Base-by-base conservation (phyloP, 176 grass and related monocot genomes). In the Echinochloa phyllopogon region DNA sequence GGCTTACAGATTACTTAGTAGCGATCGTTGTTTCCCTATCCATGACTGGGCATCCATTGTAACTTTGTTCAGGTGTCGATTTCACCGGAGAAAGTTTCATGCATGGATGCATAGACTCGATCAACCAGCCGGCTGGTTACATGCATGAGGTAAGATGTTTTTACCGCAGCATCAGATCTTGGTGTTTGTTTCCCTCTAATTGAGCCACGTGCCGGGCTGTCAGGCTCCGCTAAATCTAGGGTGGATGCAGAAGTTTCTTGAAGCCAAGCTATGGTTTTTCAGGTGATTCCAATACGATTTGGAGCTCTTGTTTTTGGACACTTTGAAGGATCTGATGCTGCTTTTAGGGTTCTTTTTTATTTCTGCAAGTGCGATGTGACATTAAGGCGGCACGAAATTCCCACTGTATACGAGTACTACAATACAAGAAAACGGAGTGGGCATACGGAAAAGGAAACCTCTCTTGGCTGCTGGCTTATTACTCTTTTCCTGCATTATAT, bases 181-280 rank as follows among this genome's bases (percentile, higher is more conserved):
- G 12, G 63, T 82, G 85, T 82, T 66, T 80, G 70, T 40, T 49
- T 18, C 48, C 14, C 69, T 39, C 37, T 27, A 8, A 57, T 9
- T 20, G 48, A 75, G 37, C 59, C 85, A 82, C 49, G 38, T 87
- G 85, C 73, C 29, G 20, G 2, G 13, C 16, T 9, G n/a, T 0
- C 48, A 72, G 69, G 57, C 58, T 21, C 40, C 43, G 20, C 15
- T 1, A 33, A 15, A 12, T 36, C 62, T 21, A 77, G 17, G 23
- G 25, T 86, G 4, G 84, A 69, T 65, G 44, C 6, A 65, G n/a
- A 80, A 37, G 37, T 80, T 74, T 80, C 45, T n/a, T 80, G 44
- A 74, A 86, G 16, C 65, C 53, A 62, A 69, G 27, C 7, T 27
- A 52, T 63, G 42, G 8, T 41, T 72, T 85, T 58, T 10, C 50